phyloP scores from a whole-genome alignment of 164 flowering plant genomes.

The Macadamia tetraphylla region DNA sequence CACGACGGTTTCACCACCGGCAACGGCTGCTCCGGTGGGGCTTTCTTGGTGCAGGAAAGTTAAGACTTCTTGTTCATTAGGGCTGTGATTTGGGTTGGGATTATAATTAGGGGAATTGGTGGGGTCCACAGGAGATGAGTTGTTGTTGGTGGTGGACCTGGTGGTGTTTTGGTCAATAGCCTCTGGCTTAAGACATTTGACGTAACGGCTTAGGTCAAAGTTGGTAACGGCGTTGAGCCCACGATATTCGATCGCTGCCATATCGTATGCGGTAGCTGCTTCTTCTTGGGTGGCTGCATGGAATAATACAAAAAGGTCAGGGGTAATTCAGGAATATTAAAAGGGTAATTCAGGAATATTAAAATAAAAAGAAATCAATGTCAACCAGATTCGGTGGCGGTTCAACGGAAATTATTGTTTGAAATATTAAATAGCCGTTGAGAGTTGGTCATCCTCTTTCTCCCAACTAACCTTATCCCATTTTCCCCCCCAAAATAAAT shows the following conservation, averaged over 20 bases:
- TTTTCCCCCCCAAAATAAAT: background rate
- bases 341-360: background rate
- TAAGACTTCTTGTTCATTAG: constrained; percentile 15
- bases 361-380: background rate
- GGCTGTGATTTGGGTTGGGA: constrained; percentile 15
- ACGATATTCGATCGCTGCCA: constrained; percentile 53
- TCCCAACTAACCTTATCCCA: constrained; percentile 12
- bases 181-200: constrained; percentile 53
- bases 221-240: constrained; percentile 55
- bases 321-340: constrained; percentile 6
- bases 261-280: constrained; percentile 56
- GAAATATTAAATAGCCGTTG: constrained; percentile 22
- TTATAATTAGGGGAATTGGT: constrained; percentile 2
- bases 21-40: background rate
- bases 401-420: constrained; percentile 6
- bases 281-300: constrained; percentile 63
- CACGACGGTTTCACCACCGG: background rate
- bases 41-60: constrained; percentile 12
- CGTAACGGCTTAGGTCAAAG: constrained; percentile 69
- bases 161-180: constrained; percentile 4
- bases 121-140: constrained; percentile 5
- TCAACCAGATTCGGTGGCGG: background rate
- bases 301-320: background rate
- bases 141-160: background rate
- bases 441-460: constrained; percentile 23